Percentiles rank a stretch among this genome's conserved stretches.
phyloP scores from a whole-genome alignment of 2,329 filamentous ascomycete genomes.

The Trichoderma lentiforme region DNA sequence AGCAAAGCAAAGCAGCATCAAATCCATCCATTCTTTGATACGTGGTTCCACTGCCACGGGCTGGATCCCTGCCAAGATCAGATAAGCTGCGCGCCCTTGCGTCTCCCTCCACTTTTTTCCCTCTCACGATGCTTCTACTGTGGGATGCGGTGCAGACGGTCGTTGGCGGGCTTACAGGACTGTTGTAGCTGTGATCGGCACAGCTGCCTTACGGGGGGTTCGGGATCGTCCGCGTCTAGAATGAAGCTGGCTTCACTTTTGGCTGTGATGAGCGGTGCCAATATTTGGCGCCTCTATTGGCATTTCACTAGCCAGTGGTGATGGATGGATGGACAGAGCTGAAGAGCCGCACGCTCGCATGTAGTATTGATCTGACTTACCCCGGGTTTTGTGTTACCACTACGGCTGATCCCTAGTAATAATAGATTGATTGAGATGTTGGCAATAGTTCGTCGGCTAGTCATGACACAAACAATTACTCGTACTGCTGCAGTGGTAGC shows the following conservation, averaged over 20 bases:
- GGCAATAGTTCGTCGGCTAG: not conserved
- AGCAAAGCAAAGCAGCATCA: not conserved
- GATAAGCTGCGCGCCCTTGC: conserved; percentile 14
- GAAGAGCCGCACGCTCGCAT: not conserved
- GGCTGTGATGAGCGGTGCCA: not conserved
- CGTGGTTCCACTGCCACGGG: not conserved
- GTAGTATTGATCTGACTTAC: not conserved
- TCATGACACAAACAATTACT: too few species aligned
- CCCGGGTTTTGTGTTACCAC: not conserved
- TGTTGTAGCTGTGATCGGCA: not conserved
- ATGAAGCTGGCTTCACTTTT: not conserved
- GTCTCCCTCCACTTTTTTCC: conserved; percentile 6
- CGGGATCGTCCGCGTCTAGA: not conserved
- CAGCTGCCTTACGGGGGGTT: not conserved
- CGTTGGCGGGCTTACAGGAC: too few species aligned
- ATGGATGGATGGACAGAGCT: not conserved
- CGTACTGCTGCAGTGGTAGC: too few species aligned
- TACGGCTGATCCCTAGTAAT: not conserved
- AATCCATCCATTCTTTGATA: not conserved
- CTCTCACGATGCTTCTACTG: not conserved
- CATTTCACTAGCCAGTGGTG: not conserved
- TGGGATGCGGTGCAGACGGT: too few species aligned
- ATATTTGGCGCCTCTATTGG: not conserved
- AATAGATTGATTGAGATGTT: not conserved
- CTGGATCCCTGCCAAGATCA: conserved; percentile 6